Base-by-base conservation (phyloP, 441 rosid species). In the Pelargonium myrrhifolium region DNA sequence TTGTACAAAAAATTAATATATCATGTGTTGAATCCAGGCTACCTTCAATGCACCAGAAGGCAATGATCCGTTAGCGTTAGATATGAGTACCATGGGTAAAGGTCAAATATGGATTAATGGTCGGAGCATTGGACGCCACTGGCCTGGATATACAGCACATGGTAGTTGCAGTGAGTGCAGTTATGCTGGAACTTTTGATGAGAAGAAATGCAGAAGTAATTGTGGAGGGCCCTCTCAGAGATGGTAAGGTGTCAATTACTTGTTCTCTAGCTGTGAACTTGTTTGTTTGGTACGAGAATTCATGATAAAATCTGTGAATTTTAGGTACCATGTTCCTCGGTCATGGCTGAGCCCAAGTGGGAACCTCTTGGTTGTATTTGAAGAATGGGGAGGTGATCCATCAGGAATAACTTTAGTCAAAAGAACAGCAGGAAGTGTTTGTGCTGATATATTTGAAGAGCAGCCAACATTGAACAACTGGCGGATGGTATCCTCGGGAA, bases 71-170 rank as follows among this genome's bases (percentile, higher is more conserved):
- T 76, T 95, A 75, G 99, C 98, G 68, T 83, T 95, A 69, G 98
- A 90, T 84, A 86, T 95, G 95, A 85, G 79, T 62, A 89, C 95
- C 18, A 95, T 95, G 98, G 99, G 99, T 35, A 95, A 95, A 73
- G 99, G 99, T 53, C 95, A 95, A 78, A 82, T 92, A 67, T 95
- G 99, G 99, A 87, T 95, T 68, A 95, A 95, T 28, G 97, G 96
- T 15, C 83, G 87, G 80, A 90, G 93, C 72, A 85, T 95, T 15
- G 99, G 99, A 9, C 87, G 99, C 79, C 90, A 95, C 74, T 95
- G 98, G 98, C 86, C 96, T 11, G 93, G 96, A 9, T 81, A 78
- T 59, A 97, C 98, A 0, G 81, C 63, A 26, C 63, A 53, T 47
- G 99, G 98, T 56, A 75, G 83, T 63, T 95, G 99, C 75, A 79